A percentile compares a stretch with the other conserved stretches of the same genome.
Evolutionary conservation across 345 rosid genomes (phyloP).

Genomic region (Aurinia saxatilis): DNA sequence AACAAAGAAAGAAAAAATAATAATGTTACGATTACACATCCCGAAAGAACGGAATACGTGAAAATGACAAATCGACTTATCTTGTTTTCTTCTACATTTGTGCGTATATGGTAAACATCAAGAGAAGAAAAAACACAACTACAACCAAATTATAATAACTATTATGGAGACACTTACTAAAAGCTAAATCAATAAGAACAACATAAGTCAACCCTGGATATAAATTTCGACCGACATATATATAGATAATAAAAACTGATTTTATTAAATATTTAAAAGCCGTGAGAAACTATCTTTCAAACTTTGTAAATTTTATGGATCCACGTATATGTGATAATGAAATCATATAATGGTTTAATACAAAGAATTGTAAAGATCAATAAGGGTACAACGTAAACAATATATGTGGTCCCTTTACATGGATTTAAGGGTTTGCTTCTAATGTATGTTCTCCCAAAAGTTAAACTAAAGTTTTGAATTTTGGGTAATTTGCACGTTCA

Average conservation of each 20-base stretch:
- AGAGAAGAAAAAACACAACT: not conserved
- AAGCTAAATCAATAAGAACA: not conserved
- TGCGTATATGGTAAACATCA: not conserved
- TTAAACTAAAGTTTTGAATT: conserved; percentile 5
- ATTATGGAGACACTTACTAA: not conserved
- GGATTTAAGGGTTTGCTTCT: conserved; percentile 18
- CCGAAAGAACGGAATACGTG: not conserved
- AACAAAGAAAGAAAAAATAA: not conserved
- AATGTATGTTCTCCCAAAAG: conserved; percentile 9
- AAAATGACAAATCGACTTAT: not conserved
- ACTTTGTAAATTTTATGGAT: not conserved
- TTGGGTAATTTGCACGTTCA: conserved; percentile 23
- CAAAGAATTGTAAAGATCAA: conserved; percentile 15
- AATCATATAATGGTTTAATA: conserved; percentile 1
- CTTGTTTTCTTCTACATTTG: not conserved
- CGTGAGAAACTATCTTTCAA: not conserved
- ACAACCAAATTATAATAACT: not conserved
- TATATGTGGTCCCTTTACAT: conserved; percentile 17
- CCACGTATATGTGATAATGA: not conserved
- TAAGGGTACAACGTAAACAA: conserved; percentile 9
- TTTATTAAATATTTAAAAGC: too few relatives aligned
- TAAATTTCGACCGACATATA: not conserved
- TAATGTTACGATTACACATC: not conserved
- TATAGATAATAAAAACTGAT: too few relatives aligned
- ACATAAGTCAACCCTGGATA: not conserved